A percentile compares a stretch with the other conserved stretches of the same genome.
phyloP scores from a whole-genome alignment of 225 moss, liverwort and hornwort species.

The Thuidium tamariscinum region DNA sequence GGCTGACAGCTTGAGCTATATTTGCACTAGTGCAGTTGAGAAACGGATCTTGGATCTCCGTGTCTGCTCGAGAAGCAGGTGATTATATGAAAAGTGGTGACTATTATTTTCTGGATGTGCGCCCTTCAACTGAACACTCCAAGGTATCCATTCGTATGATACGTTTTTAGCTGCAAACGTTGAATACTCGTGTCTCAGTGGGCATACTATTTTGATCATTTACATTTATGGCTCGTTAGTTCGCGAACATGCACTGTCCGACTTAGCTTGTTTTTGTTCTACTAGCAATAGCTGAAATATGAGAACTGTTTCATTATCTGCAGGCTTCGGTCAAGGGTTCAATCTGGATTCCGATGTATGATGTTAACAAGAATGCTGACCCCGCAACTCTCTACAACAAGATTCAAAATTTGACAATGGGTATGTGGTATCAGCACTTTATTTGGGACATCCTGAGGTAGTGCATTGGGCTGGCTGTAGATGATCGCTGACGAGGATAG shows the following conservation, averaged over 20 bases:
- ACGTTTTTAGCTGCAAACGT: neutral
- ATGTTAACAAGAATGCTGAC: constrained; percentile 38
- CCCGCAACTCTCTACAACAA: constrained; percentile 67
- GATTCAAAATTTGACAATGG: constrained; percentile 58
- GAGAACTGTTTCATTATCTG: neutral
- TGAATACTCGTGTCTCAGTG: neutral
- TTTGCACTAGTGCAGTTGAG: constrained; percentile 31
- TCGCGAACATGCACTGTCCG: neutral
- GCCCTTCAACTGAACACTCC: constrained; percentile 53
- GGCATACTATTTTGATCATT: neutral
- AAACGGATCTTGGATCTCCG: constrained; percentile 64
- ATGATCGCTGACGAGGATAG: neutral
- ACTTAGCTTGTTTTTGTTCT: neutral
- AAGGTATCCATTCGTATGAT: constrained; percentile 30
- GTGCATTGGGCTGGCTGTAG: neutral
- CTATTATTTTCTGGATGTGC: constrained; percentile 67
- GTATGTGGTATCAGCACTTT: constrained; percentile 6
- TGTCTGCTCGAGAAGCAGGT: constrained; percentile 65
- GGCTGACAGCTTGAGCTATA: neutral
- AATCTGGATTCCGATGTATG: constrained; percentile 81
- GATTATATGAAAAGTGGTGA: constrained; percentile 46
- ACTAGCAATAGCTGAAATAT: neutral
- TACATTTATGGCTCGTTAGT: neutral
- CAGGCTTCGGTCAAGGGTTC: constrained; percentile 67
- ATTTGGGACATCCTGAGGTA: neutral